phyloP scores from a whole-genome alignment of 225 moss, liverwort and hornwort genomes.

The Pleurozium schreberi region DNA sequence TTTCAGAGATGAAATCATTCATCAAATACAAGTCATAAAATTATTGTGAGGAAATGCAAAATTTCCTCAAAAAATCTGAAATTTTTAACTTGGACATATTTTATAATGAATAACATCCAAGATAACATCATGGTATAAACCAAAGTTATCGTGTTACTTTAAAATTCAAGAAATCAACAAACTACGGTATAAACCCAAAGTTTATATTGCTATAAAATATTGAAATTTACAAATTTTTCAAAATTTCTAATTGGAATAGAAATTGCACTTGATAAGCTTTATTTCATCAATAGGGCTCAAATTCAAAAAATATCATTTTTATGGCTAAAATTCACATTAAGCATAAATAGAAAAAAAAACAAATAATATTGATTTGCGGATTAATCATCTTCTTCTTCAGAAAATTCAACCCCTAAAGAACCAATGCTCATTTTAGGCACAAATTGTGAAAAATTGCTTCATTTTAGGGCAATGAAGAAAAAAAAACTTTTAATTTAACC shows the following conservation, averaged over 20 bases:
- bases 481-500: no score
- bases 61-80: background rate
- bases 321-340: no score
- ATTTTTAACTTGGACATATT: no score
- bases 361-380: no score
- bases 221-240: background rate
- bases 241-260: background rate
- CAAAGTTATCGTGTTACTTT: accelerated
- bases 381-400: no score
- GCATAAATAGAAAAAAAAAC: no score
- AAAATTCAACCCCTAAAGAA: no score
- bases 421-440: no score
- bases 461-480: no score
- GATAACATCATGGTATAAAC: background rate
- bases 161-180: background rate
- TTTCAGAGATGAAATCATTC: background rate
- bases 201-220: background rate
- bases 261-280: background rate
- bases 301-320: no score
- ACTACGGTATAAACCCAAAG: background rate
- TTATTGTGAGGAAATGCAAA: no score
- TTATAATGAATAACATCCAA: background rate
- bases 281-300: background rate
- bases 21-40: background rate
- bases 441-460: no score